These are phyloP conservation scores for Candida nanaspora DNA, from an alignment of 805 yeast species.

Conservation along the genomic window DNA sequence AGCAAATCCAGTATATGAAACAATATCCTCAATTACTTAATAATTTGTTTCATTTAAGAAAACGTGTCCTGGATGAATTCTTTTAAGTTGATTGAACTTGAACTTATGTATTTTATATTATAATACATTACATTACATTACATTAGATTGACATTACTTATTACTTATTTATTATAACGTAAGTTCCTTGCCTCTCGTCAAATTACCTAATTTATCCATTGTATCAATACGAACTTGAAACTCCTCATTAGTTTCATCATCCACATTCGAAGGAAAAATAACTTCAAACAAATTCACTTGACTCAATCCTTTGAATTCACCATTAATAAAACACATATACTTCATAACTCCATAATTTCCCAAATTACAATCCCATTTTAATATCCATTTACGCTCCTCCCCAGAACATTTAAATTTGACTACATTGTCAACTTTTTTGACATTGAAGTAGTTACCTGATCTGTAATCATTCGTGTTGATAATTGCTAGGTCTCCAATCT, in stretches of 20 bases:
- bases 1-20: neutral
- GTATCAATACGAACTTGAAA: constrained; percentile 16
- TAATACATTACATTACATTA: too few relatives aligned
- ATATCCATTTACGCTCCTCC: neutral
- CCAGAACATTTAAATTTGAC: neutral
- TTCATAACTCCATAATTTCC: constrained; percentile 13
- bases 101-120: too few relatives aligned
- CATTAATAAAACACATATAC: constrained; percentile 26
- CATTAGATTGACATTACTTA: too few relatives aligned
- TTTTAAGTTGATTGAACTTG: too few relatives aligned
- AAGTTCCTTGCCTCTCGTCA: constrained; percentile 6
- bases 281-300: constrained; percentile 8
- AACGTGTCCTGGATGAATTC: neutral
- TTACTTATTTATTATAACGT: too few relatives aligned
- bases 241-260: neutral
- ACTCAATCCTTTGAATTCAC: constrained; percentile 20
- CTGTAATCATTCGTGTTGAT: constrained; percentile 19
- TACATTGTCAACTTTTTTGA: constrained; percentile 3
- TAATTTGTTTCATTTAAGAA: neutral
- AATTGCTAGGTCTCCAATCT: constrained; percentile 16
- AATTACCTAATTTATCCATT: constrained; percentile 16
- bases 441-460: constrained; percentile 11
- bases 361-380: neutral
- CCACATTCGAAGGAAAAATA: neutral
- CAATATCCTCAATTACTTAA: neutral